phyloP scores from a whole-genome alignment of 495 filamentous ascomycete species.

The Podospora bellae-mahoneyi region DNA sequence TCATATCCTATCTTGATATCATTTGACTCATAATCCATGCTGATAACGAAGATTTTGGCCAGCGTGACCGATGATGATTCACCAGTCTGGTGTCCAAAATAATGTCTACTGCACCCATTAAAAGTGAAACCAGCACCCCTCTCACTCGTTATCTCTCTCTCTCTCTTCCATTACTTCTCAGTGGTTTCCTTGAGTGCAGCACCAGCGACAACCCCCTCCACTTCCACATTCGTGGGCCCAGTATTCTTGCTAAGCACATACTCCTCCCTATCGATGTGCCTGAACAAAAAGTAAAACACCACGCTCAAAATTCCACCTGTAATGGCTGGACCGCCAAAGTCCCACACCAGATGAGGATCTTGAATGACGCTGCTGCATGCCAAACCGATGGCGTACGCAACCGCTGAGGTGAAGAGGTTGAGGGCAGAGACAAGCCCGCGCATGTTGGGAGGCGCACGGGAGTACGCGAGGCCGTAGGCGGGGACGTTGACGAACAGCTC shows the following conservation, averaged over 20 bases:
- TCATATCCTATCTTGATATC: too few relatives aligned
- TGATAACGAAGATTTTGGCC: not conserved
- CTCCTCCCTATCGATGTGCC: constrained; percentile 48
- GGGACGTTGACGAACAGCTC: constrained; percentile 70
- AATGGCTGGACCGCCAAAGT: constrained; percentile 51
- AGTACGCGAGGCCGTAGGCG: constrained; percentile 69
- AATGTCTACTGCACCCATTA: too few relatives aligned
- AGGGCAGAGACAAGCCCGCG: constrained; percentile 63
- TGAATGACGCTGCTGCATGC: constrained; percentile 58
- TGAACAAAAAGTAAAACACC: constrained; percentile 51
- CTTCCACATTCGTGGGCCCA: constrained; percentile 35
- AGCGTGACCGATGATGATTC: not conserved
- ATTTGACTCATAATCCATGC: not conserved
- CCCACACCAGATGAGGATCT: constrained; percentile 59
- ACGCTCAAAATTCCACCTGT: constrained; percentile 45
- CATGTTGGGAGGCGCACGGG: constrained; percentile 66
- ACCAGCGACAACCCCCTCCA: constrained; percentile 34
- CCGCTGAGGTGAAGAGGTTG: constrained; percentile 58
- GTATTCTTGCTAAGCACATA: constrained; percentile 40
- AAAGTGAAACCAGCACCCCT: not conserved
- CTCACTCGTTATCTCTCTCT: not conserved
- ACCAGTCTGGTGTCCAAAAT: too few relatives aligned
- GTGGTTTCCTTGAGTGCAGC: constrained; percentile 36
- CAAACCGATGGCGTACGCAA: constrained; percentile 58
- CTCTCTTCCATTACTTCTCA: not conserved